Percentiles rank a stretch among this genome's conserved stretches.
Evolutionary conservation across 495 filamentous ascomycete species (phyloP).

Genomic region (Bryoglossum gracile): DNA sequence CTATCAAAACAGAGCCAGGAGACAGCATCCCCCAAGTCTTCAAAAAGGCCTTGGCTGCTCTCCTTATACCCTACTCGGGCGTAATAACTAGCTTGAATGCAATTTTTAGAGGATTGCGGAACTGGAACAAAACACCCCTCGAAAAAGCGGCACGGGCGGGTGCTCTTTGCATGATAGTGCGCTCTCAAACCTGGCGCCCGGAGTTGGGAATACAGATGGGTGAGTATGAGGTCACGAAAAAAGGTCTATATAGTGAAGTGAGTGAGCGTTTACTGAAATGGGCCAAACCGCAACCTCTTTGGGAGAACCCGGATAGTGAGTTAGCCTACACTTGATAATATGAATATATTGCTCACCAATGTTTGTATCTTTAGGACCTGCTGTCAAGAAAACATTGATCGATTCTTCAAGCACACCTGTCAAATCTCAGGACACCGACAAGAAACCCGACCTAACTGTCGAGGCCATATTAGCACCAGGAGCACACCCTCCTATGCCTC

Average conservation of each 20-base stretch:
- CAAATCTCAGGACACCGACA: too few relatives aligned
- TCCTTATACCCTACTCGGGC: conserved; percentile 5
- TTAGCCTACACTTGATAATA: too few relatives aligned
- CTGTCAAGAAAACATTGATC: too few relatives aligned
- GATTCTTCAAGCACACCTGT: too few relatives aligned
- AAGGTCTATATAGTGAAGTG: neutral
- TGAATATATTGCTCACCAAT: too few relatives aligned
- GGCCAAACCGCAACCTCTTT: too few relatives aligned
- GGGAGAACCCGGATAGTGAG: too few relatives aligned
- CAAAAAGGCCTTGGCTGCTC: neutral
- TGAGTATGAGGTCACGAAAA: too few relatives aligned
- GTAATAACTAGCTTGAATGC: conserved; percentile 3
- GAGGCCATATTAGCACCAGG: too few relatives aligned
- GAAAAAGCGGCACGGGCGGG: conserved; percentile 13
- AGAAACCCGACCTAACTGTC: too few relatives aligned
- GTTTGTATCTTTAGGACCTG: too few relatives aligned
- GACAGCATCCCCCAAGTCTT: neutral
- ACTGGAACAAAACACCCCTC: neutral
- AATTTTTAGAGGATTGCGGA: neutral
- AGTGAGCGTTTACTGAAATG: neutral
- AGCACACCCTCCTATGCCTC: too few relatives aligned
- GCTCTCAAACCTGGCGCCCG: conserved; percentile 1
- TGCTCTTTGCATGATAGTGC: conserved; percentile 30
- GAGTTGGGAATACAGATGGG: conserved; percentile 18
- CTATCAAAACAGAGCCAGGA: neutral